Percentiles rank a stretch among this genome's conserved stretches.
phyloP scores from a whole-genome alignment of 192 early-diverging fungal genomes.

The Lobosporangium transversale region DNA sequence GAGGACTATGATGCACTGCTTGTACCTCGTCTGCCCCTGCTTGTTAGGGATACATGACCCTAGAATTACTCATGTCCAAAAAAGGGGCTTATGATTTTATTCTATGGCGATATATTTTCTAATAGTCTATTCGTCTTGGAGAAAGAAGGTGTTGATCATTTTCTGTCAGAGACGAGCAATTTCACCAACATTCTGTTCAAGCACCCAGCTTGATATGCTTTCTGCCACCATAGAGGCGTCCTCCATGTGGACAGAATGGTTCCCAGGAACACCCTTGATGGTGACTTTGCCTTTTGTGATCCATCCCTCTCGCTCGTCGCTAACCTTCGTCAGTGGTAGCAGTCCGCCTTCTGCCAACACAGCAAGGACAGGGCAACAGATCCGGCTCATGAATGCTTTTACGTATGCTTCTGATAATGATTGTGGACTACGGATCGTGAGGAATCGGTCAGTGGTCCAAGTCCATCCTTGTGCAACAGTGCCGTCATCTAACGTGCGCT shows the following conservation, averaged over 20 bases:
- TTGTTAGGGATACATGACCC: too few species aligned
- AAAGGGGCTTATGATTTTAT: too few species aligned
- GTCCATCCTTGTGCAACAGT: conserved; percentile 26
- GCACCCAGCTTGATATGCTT: conserved; percentile 23
- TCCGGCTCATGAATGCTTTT: conserved; percentile 35
- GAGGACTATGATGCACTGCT: too few species aligned
- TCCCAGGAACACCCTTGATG: conserved; percentile 16
- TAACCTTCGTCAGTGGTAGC: conserved; percentile 7
- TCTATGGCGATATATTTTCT: too few species aligned
- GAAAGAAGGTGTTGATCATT: background rate
- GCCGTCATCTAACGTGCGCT: conserved; percentile 16
- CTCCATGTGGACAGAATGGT: conserved; percentile 44
- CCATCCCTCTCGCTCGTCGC: conserved; percentile 15
- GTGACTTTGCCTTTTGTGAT: conserved; percentile 12
- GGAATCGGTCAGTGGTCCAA: conserved; percentile 40
- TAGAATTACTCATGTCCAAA: too few species aligned
- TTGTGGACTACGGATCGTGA: conserved; percentile 44
- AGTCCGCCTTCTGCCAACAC: conserved; percentile 29
- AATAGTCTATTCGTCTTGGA: too few species aligned
- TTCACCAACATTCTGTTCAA: conserved; percentile 12
- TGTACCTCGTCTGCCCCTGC: too few species aligned
- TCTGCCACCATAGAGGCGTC: conserved; percentile 23
- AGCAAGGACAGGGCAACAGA: conserved; percentile 23
- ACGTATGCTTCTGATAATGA: conserved; percentile 34
- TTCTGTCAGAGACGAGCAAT: conserved; percentile 13